Conservation (phyloP, 768 basidiomycete genomes). For the Plicaturopsis crispa region DNA sequence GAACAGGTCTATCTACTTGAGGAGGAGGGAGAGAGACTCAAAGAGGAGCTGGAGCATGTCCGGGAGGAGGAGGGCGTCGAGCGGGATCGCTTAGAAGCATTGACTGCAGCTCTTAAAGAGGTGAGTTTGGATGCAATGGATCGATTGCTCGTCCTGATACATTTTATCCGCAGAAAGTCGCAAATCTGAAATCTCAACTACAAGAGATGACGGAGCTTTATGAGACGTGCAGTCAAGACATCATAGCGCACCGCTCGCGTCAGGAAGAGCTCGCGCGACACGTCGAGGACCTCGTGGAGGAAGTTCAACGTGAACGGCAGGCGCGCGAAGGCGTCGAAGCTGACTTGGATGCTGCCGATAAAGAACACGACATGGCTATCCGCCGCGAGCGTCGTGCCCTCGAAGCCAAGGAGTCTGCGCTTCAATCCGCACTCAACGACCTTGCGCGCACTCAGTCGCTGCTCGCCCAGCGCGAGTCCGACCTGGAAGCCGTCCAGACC, state of each 20-base stretch:
- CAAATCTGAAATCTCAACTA: constrained; percentile 53
- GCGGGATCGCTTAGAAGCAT: constrained; percentile 55
- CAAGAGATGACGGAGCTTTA: constrained; percentile 59
- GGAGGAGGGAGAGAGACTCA: constrained; percentile 73
- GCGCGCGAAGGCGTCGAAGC: constrained; percentile 45
- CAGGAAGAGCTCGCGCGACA: constrained; percentile 75
- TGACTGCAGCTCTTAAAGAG: constrained; percentile 75
- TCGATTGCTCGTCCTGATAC: constrained; percentile 1
- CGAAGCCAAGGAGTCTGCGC: constrained; percentile 64
- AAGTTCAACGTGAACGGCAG: constrained; percentile 52
- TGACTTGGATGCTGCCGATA: constrained; percentile 49
- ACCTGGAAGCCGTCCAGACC: constrained; percentile 65
- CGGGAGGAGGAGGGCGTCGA: constrained; percentile 73
- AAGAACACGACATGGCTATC: constrained; percentile 54
- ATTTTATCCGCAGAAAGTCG: constrained; percentile 51
- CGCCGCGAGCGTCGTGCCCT: constrained; percentile 54
- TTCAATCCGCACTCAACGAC: constrained; percentile 56
- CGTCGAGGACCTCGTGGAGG: constrained; percentile 61
- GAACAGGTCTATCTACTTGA: constrained; percentile 77
- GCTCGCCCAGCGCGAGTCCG: constrained; percentile 65
- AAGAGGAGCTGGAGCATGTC: constrained; percentile 59
- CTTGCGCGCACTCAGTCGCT: constrained; percentile 56
- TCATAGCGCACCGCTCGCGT: constrained; percentile 57
- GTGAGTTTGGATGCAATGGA: constrained; percentile 27
- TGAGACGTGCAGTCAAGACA: constrained; percentile 54